Evolutionary conservation across 352 stramenopile species (phyloP).

Genomic region (Pythium insidiosum): DNA sequence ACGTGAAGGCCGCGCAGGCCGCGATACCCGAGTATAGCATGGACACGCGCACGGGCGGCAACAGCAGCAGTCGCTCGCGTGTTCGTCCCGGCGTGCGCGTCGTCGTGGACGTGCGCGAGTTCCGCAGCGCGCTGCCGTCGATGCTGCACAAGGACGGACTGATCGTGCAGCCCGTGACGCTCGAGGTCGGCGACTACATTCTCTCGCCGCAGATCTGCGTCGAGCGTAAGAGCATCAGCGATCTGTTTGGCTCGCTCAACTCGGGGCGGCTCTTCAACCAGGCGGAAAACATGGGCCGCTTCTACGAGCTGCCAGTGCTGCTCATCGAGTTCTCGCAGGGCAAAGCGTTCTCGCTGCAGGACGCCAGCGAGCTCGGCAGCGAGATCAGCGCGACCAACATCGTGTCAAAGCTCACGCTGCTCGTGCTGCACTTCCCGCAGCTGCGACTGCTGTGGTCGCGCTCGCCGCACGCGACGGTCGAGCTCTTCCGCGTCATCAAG

Average conservation of each 20-base stretch:
- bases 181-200: slow-evolving; percentile 97
- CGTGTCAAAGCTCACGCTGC: slow-evolving; percentile 92
- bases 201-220: slow-evolving; percentile 96
- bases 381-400: slow-evolving; percentile 92
- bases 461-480: slow-evolving; percentile 86
- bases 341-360: slow-evolving; percentile 83
- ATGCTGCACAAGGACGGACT: slow-evolving; percentile 95
- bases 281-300: slow-evolving; percentile 74
- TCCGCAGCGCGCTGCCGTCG: slow-evolving; percentile 92
- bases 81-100: slow-evolving; percentile 46
- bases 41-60: slow-evolving; percentile 62
- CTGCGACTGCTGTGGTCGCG: slow-evolving; percentile 94
- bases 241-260: slow-evolving; percentile 96
- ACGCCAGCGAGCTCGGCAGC: slow-evolving; percentile 82
- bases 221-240: slow-evolving; percentile 93
- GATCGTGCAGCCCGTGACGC: slow-evolving; percentile 90
- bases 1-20: slow-evolving; percentile 59
- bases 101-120: slow-evolving; percentile 97
- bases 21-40: slow-evolving; percentile 59
- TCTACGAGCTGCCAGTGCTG: slow-evolving; percentile 88
- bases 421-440: slow-evolving; percentile 92
- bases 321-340: slow-evolving; percentile 94
- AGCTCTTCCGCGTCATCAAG: slow-evolving; percentile 81
- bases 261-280: slow-evolving; percentile 96
- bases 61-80: slow-evolving; percentile 23